A percentile compares a stretch with the other conserved stretches of the same genome.
Evolutionary conservation across 352 stramenopile genomes (phyloP).

Genomic region (Thalassiosira hispida): DNA sequence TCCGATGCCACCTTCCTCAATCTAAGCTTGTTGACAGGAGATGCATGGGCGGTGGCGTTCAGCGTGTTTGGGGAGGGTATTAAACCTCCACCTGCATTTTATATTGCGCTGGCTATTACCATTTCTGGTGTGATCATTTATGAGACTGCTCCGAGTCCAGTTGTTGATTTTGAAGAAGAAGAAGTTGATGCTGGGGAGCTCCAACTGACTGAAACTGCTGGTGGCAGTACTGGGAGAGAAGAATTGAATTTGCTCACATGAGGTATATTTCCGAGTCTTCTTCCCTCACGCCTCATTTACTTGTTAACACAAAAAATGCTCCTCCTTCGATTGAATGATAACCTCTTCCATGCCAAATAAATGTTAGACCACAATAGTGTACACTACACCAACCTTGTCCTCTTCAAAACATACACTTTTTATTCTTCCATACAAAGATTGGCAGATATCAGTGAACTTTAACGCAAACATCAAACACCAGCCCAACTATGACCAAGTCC

Average conservation of each 20-base stretch:
- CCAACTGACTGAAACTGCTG: conserved; percentile 12
- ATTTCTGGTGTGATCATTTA: conserved; percentile 77
- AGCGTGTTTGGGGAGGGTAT: conserved; percentile 87
- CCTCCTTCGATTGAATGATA: no score
- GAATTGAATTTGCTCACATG: not conserved
- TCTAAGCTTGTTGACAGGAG: conserved; percentile 94
- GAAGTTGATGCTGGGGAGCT: conserved; percentile 14
- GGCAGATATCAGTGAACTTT: no score
- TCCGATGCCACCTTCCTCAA: conserved; percentile 89
- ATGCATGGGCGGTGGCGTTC: conserved; percentile 94
- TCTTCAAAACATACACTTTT: no score
- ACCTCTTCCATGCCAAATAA: no score
- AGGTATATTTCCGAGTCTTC: no score
- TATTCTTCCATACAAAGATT: no score
- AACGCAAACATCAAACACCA: no score
- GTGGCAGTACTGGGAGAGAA: not conserved
- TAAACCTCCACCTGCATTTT: conserved; percentile 73
- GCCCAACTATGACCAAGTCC: no score
- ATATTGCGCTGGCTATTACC: conserved; percentile 67
- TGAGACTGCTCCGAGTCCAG: conserved; percentile 72
- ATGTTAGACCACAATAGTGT: no score
- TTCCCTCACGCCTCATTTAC: no score
- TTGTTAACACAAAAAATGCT: no score
- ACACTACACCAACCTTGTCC: no score
- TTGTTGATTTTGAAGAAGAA: conserved; percentile 25